Evolutionary conservation across 2,329 filamentous ascomycete species (phyloP).

Genomic region (Aspergillus pseudonomiae): DNA sequence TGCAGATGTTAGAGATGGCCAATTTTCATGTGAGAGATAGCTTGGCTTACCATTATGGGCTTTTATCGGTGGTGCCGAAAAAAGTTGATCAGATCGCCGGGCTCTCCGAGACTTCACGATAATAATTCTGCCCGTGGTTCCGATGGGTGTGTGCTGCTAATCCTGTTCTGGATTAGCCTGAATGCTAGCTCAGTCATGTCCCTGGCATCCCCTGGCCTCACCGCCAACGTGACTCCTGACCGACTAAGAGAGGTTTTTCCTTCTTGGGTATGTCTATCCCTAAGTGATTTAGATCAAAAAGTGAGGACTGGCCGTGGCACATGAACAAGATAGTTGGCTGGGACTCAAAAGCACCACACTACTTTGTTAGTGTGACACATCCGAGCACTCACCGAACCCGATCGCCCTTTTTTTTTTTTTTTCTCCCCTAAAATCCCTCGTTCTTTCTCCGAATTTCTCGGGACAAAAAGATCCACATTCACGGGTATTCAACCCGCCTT

Average conservation of each 20-base stretch:
- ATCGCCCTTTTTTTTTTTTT: slow-evolving; percentile 2
- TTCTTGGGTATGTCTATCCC: not conserved
- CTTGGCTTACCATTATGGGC: slow-evolving; percentile 7
- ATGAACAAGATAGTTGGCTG: not conserved
- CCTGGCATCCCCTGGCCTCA: slow-evolving; percentile 18
- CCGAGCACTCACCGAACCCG: not conserved
- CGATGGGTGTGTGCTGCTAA: slow-evolving; percentile 12
- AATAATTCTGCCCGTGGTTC: slow-evolving; percentile 11
- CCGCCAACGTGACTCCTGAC: slow-evolving; percentile 20
- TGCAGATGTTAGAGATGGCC: not conserved
- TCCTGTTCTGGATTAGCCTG: slow-evolving; percentile 10
- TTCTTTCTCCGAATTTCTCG: slow-evolving; percentile 6
- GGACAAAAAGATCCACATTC: slow-evolving; percentile 24
- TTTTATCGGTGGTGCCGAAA: not conserved
- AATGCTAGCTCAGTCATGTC: not conserved
- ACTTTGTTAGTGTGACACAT: slow-evolving; percentile 1
- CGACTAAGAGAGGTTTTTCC: not conserved
- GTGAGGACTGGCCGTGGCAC: not conserved
- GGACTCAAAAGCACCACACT: not conserved
- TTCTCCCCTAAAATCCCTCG: not conserved
- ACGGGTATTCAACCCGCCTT: slow-evolving; percentile 23
- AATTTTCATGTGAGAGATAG: not conserved
- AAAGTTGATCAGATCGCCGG: slow-evolving; percentile 5
- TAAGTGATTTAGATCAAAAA: not conserved
- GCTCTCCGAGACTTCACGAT: slow-evolving; percentile 11